Evolutionary conservation across 306 rosid species (phyloP), one percentile per base, ranked within the genome.

Genomic region (Vicia villosa): DNA sequence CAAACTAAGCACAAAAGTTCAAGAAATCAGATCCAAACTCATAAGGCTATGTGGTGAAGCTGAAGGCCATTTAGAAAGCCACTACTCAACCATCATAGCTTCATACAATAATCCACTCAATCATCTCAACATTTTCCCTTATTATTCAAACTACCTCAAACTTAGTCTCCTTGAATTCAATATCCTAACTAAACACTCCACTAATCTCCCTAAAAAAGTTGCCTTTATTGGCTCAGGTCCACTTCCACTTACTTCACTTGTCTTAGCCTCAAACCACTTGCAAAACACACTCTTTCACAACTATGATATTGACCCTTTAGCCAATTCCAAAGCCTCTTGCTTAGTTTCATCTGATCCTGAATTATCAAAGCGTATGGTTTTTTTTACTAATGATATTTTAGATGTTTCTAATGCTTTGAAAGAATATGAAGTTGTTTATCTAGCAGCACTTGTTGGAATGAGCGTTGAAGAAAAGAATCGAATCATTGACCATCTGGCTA

Each of bases 31-130:
- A 15, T 58, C 64, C 42, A 28, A 58, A 28, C 64, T 58, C 22
- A 58, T 58, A n/a, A 58, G 14, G 42, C 24, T 58, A 8, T 58
- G 43, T 58, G 64, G 64, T 58, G 43, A 58, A 58, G 64, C 64
- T 32, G 64, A 58, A 58, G 64, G 64, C 42, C 42, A 58, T 58
- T 58, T 58, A 32, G 64, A 58, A 32, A 58, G 64, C 12, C 64
- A 58, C 64, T 58, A 58, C 64, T 58, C 64, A n/a, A 28, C 64
- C 6, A n/a, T 58, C 64, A n/a, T 58, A 58, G 64, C 42, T 15
- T 58, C 64, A 28, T 32, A 58, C 24, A 15, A 8, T 58, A 8
- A 58, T 28, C 64, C 64, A 24, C 64, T 58, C 4, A 28, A 30
- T 15, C 41, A 30, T 30, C 64, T 58, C 22, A 28, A 58, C 8